phyloP scores from a whole-genome alignment of 2,329 filamentous ascomycete species.

The Colletotrichum destructivum region DNA sequence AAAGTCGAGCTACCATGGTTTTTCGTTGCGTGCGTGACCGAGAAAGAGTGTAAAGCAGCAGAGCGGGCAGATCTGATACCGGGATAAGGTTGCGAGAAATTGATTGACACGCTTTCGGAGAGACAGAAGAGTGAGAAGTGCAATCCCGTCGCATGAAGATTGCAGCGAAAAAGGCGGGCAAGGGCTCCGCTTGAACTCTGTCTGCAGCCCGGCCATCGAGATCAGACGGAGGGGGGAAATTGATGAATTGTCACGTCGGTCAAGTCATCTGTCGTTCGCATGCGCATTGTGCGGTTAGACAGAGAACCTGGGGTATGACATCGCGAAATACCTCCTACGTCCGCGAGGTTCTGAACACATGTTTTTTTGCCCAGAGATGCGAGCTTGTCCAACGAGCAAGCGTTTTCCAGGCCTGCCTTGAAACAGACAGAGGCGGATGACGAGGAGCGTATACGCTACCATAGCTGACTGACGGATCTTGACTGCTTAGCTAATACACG shows the following conservation, averaged over 20 bases:
- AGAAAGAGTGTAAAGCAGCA: neutral
- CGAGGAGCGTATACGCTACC: too few relatives aligned
- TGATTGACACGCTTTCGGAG: neutral
- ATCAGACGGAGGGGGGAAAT: neutral
- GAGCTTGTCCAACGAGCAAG: neutral
- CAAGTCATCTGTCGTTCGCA: conserved; percentile 12
- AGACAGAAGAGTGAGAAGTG: neutral
- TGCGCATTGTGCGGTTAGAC: conserved; percentile 1
- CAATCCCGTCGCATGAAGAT: conserved; percentile 16
- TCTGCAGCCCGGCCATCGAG: conserved; percentile 5
- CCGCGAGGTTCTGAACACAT: neutral
- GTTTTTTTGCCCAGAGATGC: too few relatives aligned
- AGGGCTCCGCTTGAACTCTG: conserved; percentile 1
- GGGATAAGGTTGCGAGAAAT: conserved; percentile 29
- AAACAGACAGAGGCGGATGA: too few relatives aligned
- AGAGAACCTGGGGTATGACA: neutral
- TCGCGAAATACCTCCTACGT: neutral
- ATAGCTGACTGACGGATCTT: too few relatives aligned
- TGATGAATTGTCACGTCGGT: neutral
- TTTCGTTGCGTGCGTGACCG: conserved; percentile 6
- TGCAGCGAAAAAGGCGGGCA: conserved; percentile 12
- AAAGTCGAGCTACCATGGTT: neutral
- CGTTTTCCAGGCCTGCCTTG: too few relatives aligned
- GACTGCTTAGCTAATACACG: neutral
- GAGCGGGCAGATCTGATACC: neutral